Evolutionary conservation across 257 asterid species (phyloP), one percentile per base, ranked within the genome.

Genomic region (Cynanchum wilfordii): DNA sequence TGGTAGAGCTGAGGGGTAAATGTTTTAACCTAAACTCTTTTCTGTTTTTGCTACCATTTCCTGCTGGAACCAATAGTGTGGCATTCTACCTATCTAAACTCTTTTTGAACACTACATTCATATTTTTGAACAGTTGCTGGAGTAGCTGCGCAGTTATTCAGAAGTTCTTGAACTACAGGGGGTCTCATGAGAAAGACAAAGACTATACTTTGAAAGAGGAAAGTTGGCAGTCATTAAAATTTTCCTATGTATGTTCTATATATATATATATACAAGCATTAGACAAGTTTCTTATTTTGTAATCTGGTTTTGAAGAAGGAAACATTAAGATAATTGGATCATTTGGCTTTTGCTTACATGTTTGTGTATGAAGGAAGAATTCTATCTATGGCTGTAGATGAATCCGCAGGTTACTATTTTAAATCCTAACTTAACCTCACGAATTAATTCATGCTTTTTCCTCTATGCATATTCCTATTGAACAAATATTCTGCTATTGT

Each of bases 111-210:
- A 11, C 13, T 67, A 29, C 25, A 16, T 73, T 77, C 44, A 44
- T 33, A 58, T 75, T 75, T 74, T 27, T 78, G 71, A 67, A 22
- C 82, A 75, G 85, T 55, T 60, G 74, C 42, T n/a, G 24, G 68
- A 73, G 81, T 69, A 76, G 73, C 72, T 73, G 51, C 42, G 51
- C 42, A 54, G 68, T 49, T 73, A 5, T 60, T 40, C 62, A 25
- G 78, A 59, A 75, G 79, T 24, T 22, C 57, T 33, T 36, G 76
- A 66, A 75, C 47, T 58, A 51, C 20, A 58, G 11, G 50, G 50
- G 17, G 45, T 70, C 65, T 70, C 65, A 15, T 42, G 73, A 72
- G 64, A 17, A 71, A 58, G 33, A 73, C 66, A 42, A 45, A 40
- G 47, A 7, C 47, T 71, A 65, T 63, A 69, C 73, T 42, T 42